Conservation (phyloP, 805 yeast genomes). For the Tanozyma kutaoensis region DNA sequence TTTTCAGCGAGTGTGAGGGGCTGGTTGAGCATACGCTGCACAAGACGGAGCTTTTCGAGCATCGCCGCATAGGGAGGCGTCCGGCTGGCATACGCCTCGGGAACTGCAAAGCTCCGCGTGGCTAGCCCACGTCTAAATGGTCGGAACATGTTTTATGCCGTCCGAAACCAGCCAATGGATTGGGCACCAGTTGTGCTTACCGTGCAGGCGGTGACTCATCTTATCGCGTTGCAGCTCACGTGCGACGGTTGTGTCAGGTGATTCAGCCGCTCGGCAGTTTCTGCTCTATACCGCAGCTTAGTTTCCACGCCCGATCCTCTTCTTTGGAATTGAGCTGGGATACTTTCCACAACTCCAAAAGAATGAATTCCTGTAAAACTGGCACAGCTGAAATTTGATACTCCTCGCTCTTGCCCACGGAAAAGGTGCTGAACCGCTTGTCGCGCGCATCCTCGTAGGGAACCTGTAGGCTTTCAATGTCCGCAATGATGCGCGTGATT, state of each 20-base stretch:
- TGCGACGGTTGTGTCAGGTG: no score
- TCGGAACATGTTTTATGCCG: no score
- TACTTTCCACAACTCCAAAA: constrained; percentile 61
- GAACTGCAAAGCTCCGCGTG: no score
- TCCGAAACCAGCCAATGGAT: no score
- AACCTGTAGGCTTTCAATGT: constrained; percentile 55
- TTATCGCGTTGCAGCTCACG: no score
- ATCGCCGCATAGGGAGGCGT: constrained; percentile 84
- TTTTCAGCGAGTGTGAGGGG: constrained; percentile 94
- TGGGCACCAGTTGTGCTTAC: no score
- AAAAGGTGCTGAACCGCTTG: neutral
- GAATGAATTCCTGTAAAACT: constrained; percentile 41
- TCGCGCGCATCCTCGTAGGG: constrained; percentile 27
- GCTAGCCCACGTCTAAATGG: no score
- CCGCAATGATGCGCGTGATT: constrained; percentile 52
- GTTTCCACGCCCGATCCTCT: constrained; percentile 59
- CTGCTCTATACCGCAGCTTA: constrained; percentile 48
- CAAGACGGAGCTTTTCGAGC: constrained; percentile 45
- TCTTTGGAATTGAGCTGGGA: constrained; percentile 45
- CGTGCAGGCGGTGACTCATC: no score
- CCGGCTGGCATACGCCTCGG: constrained; percentile 15
- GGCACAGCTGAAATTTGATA: constrained; percentile 27
- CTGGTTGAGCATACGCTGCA: constrained; percentile 46
- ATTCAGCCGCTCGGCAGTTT: no score
- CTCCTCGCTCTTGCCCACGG: constrained; percentile 10